phyloP scores from a whole-genome alignment of 2,329 filamentous ascomycete genomes.

The Monilinia fructicola region DNA sequence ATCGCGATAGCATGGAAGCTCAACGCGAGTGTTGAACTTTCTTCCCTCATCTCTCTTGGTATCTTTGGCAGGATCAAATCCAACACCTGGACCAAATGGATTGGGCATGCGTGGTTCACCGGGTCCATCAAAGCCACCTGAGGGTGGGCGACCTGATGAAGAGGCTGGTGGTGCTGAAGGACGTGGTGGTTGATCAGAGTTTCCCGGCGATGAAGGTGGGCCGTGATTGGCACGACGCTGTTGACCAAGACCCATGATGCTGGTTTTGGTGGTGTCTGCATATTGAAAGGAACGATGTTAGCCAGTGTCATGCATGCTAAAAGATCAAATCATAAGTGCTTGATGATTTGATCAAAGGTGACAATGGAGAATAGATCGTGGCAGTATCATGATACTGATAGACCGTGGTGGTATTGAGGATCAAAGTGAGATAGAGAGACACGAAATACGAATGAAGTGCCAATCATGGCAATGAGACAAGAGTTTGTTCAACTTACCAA shows the following conservation, averaged over 20 bases:
- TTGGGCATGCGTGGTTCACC: conserved; percentile 20
- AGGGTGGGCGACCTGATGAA: conserved; percentile 4
- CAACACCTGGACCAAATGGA: conserved; percentile 38
- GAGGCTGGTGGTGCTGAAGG: not conserved
- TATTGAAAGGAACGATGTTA: not conserved
- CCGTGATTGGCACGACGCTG: conserved; percentile 2
- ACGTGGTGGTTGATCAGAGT: not conserved
- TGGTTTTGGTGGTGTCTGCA: not conserved
- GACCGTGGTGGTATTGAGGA: not conserved
- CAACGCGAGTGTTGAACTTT: conserved; percentile 50
- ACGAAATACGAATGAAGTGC: not conserved
- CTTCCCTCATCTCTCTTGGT: conserved; percentile 30
- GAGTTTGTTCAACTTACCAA: not conserved
- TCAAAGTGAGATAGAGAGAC: not conserved
- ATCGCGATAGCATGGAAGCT: conserved; percentile 42
- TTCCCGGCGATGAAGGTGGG: not conserved
- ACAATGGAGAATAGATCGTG: not conserved
- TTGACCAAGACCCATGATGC: conserved; percentile 18
- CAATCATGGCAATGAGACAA: not conserved
- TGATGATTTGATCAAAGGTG: not conserved
- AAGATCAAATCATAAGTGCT: not conserved
- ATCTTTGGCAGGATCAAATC: conserved; percentile 47
- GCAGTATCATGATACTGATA: not conserved
- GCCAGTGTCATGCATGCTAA: not conserved
- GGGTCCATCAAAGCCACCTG: conserved; percentile 13